Evolutionary conservation across 306 rosid species (phyloP), one percentile per base, ranked within the genome.

Genomic region (Pterocarpus santalinus): DNA sequence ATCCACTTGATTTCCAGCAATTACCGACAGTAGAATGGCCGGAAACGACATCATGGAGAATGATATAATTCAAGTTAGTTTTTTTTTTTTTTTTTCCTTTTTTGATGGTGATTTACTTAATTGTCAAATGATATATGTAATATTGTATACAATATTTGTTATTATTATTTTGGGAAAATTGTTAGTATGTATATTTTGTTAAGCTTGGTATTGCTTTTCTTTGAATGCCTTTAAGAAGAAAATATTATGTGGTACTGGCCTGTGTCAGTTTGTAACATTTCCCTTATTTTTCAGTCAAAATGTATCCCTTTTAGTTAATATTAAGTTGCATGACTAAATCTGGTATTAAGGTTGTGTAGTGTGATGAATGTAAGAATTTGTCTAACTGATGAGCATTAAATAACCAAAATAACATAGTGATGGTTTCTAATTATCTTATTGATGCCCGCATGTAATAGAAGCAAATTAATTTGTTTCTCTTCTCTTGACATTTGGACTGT

Each of bases 1-100:
- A 84, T 88, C 85, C 80, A 53, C 96, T 90, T 92, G 78, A 86
- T 91, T 94, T 91, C 92, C 97, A 91, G 97, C 85, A 62, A 91
- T 92, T 80, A 79, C 78, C 69, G 90, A 91, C 91, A 87, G 86
- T 80, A 90, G 98, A 88, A 69, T 93, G 95, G 82, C 83, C 12
- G 98, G 97, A 76, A 81, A 80, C 80, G 98, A 95, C 97, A 88
- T 91, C 80, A 82, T 81, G 81, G 91, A 90, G 85, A 84, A 83
- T 79, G 94, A 92, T 80, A 89, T 95, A 79, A 75, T 92, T 81
- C 92, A 90, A 73, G 98, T 95, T 77, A 88, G 97, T 91, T 65
- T 34, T 83, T 56, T 22, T 4, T 4, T 9, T 3, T 2, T 12
- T 11, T 53, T 35, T 44, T 5, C 46, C 1, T 43, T 43, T 5